Evolutionary conservation across 352 stramenopile genomes (phyloP), one percentile per base, ranked within the genome.

Genomic region (Peronospora destructor): DNA sequence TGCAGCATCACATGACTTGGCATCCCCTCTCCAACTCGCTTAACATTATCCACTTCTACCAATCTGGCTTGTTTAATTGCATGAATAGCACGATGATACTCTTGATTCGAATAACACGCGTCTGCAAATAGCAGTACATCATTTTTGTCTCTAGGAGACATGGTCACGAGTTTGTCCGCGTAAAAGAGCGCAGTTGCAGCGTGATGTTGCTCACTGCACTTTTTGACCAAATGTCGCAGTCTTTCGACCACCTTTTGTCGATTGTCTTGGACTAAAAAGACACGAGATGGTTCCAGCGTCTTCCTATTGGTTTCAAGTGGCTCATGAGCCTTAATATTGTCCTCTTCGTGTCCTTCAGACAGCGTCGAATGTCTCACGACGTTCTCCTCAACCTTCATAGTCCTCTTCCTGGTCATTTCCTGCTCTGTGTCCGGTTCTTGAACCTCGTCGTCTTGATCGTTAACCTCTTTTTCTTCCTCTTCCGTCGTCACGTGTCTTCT

Each of bases 71-170:
- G 64, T 53, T 82, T 84, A 34, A 94, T 62, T 12, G 71, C 55
- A 52, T 91, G 76, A 42, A 93, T 90, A 13, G 83, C 76, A 28
- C 81, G 76, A 45, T 93, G 73, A 43, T 73, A 91, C 48, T 94
- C 70, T 12, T 60, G 55, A 21, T 81, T 85, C 10, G 62, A 13
- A 19, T 75, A 92, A 47, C 80, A 93, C 11, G 77, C 72, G 41
- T 89, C 66, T 4, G 82, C 82, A 46, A 93, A 88, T 26, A 94
- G 56, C 37, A 94, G 65, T 44, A 80, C 73, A 43, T 91, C 81
- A 2, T 44, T 33, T 2, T 71, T 54, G 25, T 81, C 51, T 1
- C 17, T 39, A 0, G 72, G 59, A 10, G 76, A 84, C 28, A 90
- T 73, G n/a, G 77, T 68, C 53, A 71, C 43, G 23, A 91, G 52